These are phyloP conservation scores for Dryas integrifolia DNA, from an alignment of 331 rosid species.

Conservation along the genomic window DNA sequence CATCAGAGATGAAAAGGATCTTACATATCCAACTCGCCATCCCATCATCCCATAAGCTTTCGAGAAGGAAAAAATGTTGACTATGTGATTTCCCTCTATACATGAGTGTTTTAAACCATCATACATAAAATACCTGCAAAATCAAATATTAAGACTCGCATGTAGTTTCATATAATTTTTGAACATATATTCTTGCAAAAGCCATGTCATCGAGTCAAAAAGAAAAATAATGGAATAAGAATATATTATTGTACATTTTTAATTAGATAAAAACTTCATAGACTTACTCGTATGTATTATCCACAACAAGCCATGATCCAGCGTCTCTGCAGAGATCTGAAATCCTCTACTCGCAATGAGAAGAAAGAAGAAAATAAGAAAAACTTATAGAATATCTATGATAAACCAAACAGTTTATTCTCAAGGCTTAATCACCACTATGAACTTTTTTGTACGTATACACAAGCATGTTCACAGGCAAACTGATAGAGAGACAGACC, in stretches of 20 bases:
- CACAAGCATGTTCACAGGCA: not conserved
- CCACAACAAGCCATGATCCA: constrained; percentile 89
- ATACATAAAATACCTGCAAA: constrained; percentile 90
- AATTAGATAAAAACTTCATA: not conserved
- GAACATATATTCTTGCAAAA: not conserved
- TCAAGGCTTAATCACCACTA: not conserved
- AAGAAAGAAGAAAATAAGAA: constrained; percentile 19
- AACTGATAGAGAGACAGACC: constrained; percentile 45
- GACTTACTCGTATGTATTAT: constrained; percentile 71
- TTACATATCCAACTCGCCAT: constrained; percentile 98
- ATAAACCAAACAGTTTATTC: not conserved
- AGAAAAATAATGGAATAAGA: not conserved
- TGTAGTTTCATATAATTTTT: not conserved
- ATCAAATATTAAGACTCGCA: constrained; percentile 4
- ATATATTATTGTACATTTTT: not conserved
- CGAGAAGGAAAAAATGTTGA: constrained; percentile 88
- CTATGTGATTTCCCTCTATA: constrained; percentile 82
- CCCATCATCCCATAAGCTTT: constrained; percentile 99
- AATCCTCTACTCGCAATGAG: constrained; percentile 58
- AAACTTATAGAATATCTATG: not conserved
- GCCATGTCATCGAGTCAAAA: not conserved
- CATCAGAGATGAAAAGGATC: constrained; percentile 21
- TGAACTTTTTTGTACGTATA: not conserved
- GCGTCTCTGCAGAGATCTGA: constrained; percentile 61
- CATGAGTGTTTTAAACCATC: constrained; percentile 79